Percentiles rank a stretch among this genome's conserved stretches.
Evolutionary conservation across 1,284 basidiomycete genomes (phyloP).

Genomic region (Porogramme epimiltina): DNA sequence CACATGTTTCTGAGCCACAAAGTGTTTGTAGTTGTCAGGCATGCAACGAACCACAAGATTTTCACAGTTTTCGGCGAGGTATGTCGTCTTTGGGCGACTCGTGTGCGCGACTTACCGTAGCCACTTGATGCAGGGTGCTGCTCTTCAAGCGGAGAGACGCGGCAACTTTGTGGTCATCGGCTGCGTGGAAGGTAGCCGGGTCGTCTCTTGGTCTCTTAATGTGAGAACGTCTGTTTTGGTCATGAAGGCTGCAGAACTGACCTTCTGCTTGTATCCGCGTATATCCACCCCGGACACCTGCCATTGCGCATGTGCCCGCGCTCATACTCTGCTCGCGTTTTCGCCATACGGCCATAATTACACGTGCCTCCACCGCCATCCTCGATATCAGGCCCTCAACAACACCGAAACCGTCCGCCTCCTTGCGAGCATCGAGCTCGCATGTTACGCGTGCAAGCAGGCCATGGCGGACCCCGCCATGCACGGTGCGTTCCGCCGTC

Average conservation of each 20-base stretch:
- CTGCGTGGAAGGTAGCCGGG: conserved; percentile 67
- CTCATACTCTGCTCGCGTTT: conserved; percentile 1
- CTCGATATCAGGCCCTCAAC: conserved; percentile 61
- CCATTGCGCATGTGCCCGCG: conserved; percentile 1
- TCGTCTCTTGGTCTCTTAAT: conserved; percentile 84
- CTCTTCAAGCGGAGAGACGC: conserved; percentile 79
- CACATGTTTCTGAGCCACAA: conserved; percentile 15
- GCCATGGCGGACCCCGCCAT: conserved; percentile 62
- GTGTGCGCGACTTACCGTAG: conserved; percentile 17
- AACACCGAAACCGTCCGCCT: conserved; percentile 78
- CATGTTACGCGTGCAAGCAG: conserved; percentile 73
- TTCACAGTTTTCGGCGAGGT: conserved; percentile 75
- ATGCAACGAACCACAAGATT: conserved; percentile 63
- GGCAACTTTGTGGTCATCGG: conserved; percentile 83
- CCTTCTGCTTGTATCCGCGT: conserved; percentile 6
- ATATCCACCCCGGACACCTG: not conserved
- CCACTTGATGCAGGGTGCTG: conserved; percentile 48
- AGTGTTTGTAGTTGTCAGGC: conserved; percentile 58
- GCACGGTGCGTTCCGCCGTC: conserved; percentile 63
- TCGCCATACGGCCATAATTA: not conserved
- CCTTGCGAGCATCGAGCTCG: conserved; percentile 78
- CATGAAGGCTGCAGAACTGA: conserved; percentile 7
- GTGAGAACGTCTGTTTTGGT: conserved; percentile 38
- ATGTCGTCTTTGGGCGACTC: conserved; percentile 22
- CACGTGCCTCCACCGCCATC: not conserved